These are phyloP conservation scores for Apiotrichum veenhuisii DNA, from an alignment of 1,284 basidiomycete species.

Conservation along the genomic window DNA sequence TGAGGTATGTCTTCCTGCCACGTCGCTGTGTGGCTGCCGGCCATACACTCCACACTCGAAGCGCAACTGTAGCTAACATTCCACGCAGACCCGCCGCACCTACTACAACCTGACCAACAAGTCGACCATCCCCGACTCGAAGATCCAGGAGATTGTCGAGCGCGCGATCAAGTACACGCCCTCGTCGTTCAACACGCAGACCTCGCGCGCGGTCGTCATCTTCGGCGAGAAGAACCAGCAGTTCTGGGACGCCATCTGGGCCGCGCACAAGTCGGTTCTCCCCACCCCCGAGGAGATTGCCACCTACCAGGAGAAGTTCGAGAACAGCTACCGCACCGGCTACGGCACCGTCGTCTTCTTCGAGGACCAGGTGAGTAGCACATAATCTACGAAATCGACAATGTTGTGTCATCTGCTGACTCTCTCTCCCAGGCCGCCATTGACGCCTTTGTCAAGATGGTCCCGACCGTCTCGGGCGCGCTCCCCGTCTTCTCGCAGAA, in stretches of 20 bases:
- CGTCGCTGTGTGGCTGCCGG: neutral
- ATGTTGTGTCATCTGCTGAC: too few relatives aligned
- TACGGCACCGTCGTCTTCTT: constrained; percentile 54
- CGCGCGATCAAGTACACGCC: constrained; percentile 51
- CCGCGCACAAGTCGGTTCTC: constrained; percentile 13
- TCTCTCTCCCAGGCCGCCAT: too few relatives aligned
- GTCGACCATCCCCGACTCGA: constrained; percentile 43
- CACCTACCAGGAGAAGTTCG: constrained; percentile 31
- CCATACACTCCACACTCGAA: neutral
- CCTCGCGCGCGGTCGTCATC: constrained; percentile 51
- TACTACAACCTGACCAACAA: constrained; percentile 50
- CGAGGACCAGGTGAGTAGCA: too few relatives aligned
- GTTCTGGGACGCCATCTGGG: constrained; percentile 50
- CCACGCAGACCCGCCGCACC: constrained; percentile 45
- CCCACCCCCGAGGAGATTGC: constrained; percentile 7
- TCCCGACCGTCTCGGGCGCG: constrained; percentile 36
- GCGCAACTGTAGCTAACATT: neutral
- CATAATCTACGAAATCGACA: too few relatives aligned
- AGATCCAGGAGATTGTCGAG: constrained; percentile 49
- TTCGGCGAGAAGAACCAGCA: constrained; percentile 49
- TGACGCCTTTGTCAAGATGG: constrained; percentile 46
- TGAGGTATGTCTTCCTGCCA: constrained; percentile 28
- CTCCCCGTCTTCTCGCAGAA: constrained; percentile 13
- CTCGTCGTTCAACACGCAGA: constrained; percentile 52
- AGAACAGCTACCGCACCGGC: constrained; percentile 43